These are phyloP conservation scores for Nicotiana paniculata DNA, from an alignment of 257 asterid species.

Conservation along the genomic window DNA sequence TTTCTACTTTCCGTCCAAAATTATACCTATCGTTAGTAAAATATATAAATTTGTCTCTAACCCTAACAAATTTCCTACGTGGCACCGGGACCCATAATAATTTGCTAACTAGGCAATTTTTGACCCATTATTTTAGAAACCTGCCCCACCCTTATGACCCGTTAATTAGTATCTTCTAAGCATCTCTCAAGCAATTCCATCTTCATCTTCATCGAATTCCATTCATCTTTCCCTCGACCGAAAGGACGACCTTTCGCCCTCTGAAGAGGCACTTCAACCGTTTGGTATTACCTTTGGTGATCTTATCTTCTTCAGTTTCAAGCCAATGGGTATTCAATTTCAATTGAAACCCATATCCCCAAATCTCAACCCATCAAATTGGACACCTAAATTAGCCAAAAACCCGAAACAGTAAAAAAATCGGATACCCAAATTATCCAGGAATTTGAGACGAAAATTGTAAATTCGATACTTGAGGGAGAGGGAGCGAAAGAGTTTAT, in stretches of 20 bases:
- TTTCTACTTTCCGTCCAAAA: too few species aligned
- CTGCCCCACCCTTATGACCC: too few species aligned
- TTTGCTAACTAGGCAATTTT: too few species aligned
- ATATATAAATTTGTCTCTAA: too few species aligned
- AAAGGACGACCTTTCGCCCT: conserved; percentile 49
- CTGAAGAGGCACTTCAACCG: conserved; percentile 40
- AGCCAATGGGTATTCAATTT: conserved; percentile 8
- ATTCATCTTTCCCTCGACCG: conserved; percentile 75
- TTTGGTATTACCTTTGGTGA: conserved; percentile 73
- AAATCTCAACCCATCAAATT: background rate
- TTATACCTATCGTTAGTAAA: too few species aligned
- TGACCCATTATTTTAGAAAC: too few species aligned
- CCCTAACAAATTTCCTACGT: too few species aligned
- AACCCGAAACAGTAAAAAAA: background rate
- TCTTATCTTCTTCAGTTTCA: conserved; percentile 47
- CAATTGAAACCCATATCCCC: conserved; percentile 11
- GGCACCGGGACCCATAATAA: too few species aligned
- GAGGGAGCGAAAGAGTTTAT: conserved; percentile 18
- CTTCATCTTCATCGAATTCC: conserved; percentile 29
- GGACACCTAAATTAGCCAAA: background rate
- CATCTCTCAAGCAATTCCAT: conserved; percentile 35
- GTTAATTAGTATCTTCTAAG: background rate
- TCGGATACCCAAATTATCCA: background rate
- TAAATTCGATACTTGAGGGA: background rate
- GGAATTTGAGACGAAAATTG: conserved; percentile 11